phyloP scores from a whole-genome alignment of 2,329 filamentous ascomycete species.

The Phialophora expanda region DNA sequence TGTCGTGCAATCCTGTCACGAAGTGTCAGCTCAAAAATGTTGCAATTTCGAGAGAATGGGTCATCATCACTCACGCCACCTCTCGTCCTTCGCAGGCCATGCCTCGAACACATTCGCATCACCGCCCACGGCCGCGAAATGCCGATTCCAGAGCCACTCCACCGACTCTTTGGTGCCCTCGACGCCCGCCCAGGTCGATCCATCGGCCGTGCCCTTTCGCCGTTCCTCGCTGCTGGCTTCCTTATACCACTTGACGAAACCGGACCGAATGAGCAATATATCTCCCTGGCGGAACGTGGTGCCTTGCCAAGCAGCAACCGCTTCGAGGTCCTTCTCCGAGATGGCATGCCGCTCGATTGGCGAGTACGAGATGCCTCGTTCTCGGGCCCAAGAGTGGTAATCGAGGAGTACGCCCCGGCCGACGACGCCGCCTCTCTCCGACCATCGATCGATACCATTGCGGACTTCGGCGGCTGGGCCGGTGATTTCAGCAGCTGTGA shows the following conservation, averaged over 20 bases:
- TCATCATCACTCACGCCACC: slow-evolving; percentile 22
- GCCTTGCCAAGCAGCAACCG: slow-evolving; percentile 59
- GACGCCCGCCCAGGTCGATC: slow-evolving; percentile 54
- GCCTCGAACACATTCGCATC: slow-evolving; percentile 69
- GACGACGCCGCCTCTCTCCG: slow-evolving; percentile 48
- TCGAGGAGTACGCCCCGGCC: slow-evolving; percentile 52
- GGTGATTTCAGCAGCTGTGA: slow-evolving; percentile 24
- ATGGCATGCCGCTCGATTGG: slow-evolving; percentile 61
- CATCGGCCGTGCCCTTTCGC: slow-evolving; percentile 43
- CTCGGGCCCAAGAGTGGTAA: slow-evolving; percentile 54
- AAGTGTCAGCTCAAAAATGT: slow-evolving; percentile 17
- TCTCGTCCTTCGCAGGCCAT: slow-evolving; percentile 55
- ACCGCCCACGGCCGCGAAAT: slow-evolving; percentile 68
- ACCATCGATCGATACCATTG: slow-evolving; percentile 43
- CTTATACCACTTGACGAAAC: slow-evolving; percentile 65
- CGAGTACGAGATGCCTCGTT: slow-evolving; percentile 58
- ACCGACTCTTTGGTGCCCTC: slow-evolving; percentile 61
- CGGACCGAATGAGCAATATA: slow-evolving; percentile 68
- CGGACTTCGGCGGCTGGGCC: slow-evolving; percentile 4
- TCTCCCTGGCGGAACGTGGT: slow-evolving; percentile 65
- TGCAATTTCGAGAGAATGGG: too few relatives aligned
- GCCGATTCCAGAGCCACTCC: slow-evolving; percentile 71
- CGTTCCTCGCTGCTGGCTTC: slow-evolving; percentile 47
- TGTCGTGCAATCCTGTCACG: slow-evolving; percentile 35
- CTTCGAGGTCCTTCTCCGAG: slow-evolving; percentile 63